phyloP scores from a whole-genome alignment of 805 yeast genomes.

The Lachancea waltii region DNA sequence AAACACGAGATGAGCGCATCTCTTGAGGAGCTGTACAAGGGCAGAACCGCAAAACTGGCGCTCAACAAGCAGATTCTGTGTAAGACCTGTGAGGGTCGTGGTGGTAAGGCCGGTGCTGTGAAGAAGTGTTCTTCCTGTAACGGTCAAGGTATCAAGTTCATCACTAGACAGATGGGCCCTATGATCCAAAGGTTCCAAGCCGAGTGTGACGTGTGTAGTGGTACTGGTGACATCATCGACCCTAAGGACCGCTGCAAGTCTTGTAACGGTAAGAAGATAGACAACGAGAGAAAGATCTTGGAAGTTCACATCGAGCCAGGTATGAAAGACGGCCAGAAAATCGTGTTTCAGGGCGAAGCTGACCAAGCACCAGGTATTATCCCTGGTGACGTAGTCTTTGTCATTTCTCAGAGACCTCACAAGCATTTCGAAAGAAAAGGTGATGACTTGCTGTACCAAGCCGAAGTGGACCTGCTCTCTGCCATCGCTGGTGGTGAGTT shows the following conservation, averaged over 20 bases:
- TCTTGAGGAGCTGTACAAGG: conserved; percentile 89
- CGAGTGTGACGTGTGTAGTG: conserved; percentile 85
- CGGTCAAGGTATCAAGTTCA: conserved; percentile 87
- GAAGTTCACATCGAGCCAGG: conserved; percentile 96
- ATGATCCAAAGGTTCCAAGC: conserved; percentile 98
- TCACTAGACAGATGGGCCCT: conserved; percentile 98
- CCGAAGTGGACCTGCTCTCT: conserved; percentile 84
- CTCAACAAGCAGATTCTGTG: conserved; percentile 88
- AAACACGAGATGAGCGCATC: conserved; percentile 81
- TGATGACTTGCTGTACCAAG: conserved; percentile 77
- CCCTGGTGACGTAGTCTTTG: conserved; percentile 95
- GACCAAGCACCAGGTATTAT: conserved; percentile 93
- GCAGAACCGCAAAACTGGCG: conserved; percentile 90
- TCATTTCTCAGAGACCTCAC: conserved; percentile 86
- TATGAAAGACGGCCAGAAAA: conserved; percentile 89
- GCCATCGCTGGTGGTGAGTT: conserved; percentile 96
- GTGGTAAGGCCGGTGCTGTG: conserved; percentile 90
- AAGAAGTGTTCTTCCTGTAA: conserved; percentile 81
- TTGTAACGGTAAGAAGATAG: conserved; percentile 86
- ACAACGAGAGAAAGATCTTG: conserved; percentile 81
- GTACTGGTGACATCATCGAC: conserved; percentile 83
- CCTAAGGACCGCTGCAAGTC: conserved; percentile 80
- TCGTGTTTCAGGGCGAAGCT: conserved; percentile 91
- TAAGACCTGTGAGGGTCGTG: conserved; percentile 85
- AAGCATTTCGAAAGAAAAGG: conserved; percentile 78